Evolutionary conservation across 2,329 filamentous ascomycete species (phyloP), one percentile per base, ranked within the genome.

Genomic region (Colletotrichum sp.): DNA sequence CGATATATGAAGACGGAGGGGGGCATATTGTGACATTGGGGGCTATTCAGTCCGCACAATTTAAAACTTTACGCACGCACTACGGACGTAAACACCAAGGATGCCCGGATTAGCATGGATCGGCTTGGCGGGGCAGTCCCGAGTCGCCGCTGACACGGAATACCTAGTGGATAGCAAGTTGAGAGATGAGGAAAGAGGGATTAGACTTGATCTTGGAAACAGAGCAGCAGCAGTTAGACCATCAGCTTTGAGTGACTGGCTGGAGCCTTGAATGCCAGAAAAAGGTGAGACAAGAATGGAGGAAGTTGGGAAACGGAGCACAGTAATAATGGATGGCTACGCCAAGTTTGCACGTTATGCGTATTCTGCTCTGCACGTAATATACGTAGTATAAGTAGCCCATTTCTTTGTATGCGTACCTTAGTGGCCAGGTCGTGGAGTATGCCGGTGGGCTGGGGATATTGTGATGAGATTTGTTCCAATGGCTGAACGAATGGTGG

Each of bases 141-240:
- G 59, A 64, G 64, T 69, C 65, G 65, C 39, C 39, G 57, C 59
- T 76, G 55, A 44, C 57, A 64, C 57, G 64, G 69, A 11, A 59
- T 36, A 29, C 57, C 70, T 55, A 65, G 72, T 61, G 64, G 22
- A 44, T 27, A 69, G 55, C 34, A 52, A 39, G 39, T 55, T 36
- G n/a, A 32, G 30, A 55, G 73, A 49, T 7, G 73, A 76, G 73
- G 27, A 76, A 76, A 69, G 70, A 76, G 73, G 44, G 64, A 73
- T 61, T 32, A 73, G 34, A 68, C 29, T 59, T 52, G 16, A 32
- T 55, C 52, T 59, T 36, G 64, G 64, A 59, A 29, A 59, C 34
- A 36, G 19, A 52, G 25, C 27, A 49, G 25, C 27, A 30, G 30
- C 11, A 4, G n/a, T 19, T 27, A n/a, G 44, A 34, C 19, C 52